Evolutionary conservation across 371 early-diverging fungal species (phyloP).

Genomic region (Zychaea mexicana): DNA sequence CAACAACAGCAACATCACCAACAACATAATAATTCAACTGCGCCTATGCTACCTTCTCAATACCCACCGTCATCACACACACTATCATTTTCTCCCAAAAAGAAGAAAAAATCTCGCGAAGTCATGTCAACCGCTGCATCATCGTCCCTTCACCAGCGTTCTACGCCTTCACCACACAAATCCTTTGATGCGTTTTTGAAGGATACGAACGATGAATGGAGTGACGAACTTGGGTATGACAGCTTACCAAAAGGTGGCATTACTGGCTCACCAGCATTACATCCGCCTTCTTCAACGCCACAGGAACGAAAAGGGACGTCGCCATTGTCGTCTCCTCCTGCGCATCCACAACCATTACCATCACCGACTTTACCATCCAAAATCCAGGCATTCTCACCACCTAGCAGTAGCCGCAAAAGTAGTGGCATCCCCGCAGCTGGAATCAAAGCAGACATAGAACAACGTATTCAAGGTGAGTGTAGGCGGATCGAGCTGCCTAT

Average conservation of each 20-base stretch:
- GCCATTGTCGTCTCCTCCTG: neutral
- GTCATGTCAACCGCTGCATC: neutral
- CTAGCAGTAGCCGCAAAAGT: neutral
- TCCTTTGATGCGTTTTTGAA: slow-evolving; percentile 49
- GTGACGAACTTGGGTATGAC: slow-evolving; percentile 36
- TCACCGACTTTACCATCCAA: neutral
- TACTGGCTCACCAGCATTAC: neutral
- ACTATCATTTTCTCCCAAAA: slow-evolving; percentile 11
- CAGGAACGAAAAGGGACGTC: neutral
- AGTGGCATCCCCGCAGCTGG: neutral
- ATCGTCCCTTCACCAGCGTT: slow-evolving; percentile 11
- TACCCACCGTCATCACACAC: neutral
- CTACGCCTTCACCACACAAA: slow-evolving; percentile 39
- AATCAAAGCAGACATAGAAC: slow-evolving; percentile 3
- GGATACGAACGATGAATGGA: slow-evolving; percentile 60
- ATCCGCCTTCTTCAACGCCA: neutral
- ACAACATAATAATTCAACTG: neutral
- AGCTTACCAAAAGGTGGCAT: neutral
- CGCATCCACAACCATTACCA: neutral
- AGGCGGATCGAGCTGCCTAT: neutral
- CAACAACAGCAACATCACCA: neutral
- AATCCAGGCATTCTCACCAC: neutral
- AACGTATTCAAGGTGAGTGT: neutral
- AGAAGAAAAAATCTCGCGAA: slow-evolving; percentile 11
- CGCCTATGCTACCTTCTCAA: slow-evolving; percentile 6